Evolutionary conservation across 2,329 filamentous ascomycete genomes (phyloP), one percentile per base, ranked within the genome.

Genomic region (Lasiodiplodia gonubiensis): DNA sequence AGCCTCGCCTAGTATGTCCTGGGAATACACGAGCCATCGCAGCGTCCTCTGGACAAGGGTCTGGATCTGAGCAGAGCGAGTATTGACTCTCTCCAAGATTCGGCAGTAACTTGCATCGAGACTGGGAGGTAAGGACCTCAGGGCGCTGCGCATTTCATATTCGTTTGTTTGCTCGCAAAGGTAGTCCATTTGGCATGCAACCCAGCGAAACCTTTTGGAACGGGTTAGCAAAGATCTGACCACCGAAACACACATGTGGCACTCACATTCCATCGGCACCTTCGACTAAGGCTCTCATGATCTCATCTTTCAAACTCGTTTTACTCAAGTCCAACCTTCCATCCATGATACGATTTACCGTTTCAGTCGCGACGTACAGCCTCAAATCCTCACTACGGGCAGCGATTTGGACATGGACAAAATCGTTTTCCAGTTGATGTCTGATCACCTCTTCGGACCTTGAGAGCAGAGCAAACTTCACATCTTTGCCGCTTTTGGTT

Each of bases 1-100:
- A 35, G 12, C 11, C 0, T 6, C 14, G 1, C 3, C 1, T 4
- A 49, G 4, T 23, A 0, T 14, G 0, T 10, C 2, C 2, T 2
- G 10, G 11, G 23, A 2, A 23, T 21, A 37, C 12, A 52, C 11
- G 14, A 63, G 14, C 59, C 39, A 51, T 33, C 25, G 21, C 4
- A 63, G 46, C 1, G 59, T 63, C 4, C 4, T n/a, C 12, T 51
- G 25, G 25, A 63, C 59, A 4, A 51, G 16, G 1, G 18, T 16
- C 2, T 23, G 39, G 2, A 27, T 25, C 2, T 35, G 14, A 8
- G 6, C 3, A 10, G n/a, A 11, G 7, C 21, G 39, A 5, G 4
- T 10, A 46, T 63, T 63, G 0, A 51, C 46, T 35, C 46, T 30
- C 2, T 51, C 25, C 2, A 63, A 25, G 6, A 63, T 52, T 21